Evolutionary conservation across 371 early-diverging fungal genomes (phyloP).

Genomic region (Saksenaea oblongispora): DNA sequence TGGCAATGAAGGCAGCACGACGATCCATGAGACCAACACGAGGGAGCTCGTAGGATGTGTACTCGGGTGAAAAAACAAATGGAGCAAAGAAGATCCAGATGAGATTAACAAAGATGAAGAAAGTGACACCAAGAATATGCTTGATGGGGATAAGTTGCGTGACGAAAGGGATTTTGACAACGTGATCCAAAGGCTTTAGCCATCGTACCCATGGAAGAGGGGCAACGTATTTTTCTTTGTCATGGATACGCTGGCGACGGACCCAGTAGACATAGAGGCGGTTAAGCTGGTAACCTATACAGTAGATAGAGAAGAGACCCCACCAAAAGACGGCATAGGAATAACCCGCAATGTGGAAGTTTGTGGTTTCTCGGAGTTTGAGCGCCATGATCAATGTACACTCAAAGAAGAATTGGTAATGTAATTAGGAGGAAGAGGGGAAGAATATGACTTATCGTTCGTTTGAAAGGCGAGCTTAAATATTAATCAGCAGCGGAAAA

Average conservation of each 20-base stretch:
- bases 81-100: slow-evolving; percentile 37
- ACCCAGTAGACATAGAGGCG: slow-evolving; percentile 25
- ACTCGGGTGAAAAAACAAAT: slow-evolving; percentile 10
- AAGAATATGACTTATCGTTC: not conserved
- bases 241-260: slow-evolving; percentile 23
- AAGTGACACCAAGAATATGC: slow-evolving; percentile 33
- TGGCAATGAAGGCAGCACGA: slow-evolving; percentile 45
- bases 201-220: slow-evolving; percentile 11
- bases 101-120: slow-evolving; percentile 35
- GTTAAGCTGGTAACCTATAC: slow-evolving; percentile 35
- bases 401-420: not conserved
- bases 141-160: slow-evolving; percentile 43
- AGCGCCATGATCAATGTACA: slow-evolving; percentile 12
- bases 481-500: not conserved
- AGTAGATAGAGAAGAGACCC: slow-evolving; percentile 43
- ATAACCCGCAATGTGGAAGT: slow-evolving; percentile 28
- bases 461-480: not conserved
- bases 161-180: slow-evolving; percentile 38
- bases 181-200: slow-evolving; percentile 17
- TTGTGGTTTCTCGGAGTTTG: slow-evolving; percentile 9
- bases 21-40: slow-evolving; percentile 40
- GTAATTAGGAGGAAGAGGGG: not conserved
- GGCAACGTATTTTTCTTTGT: not conserved
- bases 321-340: slow-evolving; percentile 44
- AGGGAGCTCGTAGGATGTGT: slow-evolving; percentile 11